Base-by-base conservation (phyloP, 345 rosid genomes). In the Boechera stricta region DNA sequence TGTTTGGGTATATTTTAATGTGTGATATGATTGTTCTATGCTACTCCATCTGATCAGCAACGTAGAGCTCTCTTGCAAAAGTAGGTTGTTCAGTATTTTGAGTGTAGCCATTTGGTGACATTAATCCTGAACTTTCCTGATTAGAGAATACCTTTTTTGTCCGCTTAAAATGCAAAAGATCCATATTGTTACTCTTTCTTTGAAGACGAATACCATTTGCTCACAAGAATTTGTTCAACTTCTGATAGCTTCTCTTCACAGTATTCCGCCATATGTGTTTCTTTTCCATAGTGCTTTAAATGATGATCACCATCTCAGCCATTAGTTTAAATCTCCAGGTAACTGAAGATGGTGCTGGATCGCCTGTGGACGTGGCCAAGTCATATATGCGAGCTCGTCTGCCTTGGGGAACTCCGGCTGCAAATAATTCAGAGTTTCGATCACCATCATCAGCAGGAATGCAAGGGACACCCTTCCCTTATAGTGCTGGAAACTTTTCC, bases 301-400 rank as follows among this genome's bases (percentile, higher is more conserved):
- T 16, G n/a, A 64, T 26, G 70, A 39, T 31, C 72, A 38, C 68
- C 55, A 47, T 56, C 77, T 77, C 54, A 52, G 51, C 41, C 41
- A 5, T 41, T 72, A 26, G 35, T 60, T 67, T 73, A 44, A 79
- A 32, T 67, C 65, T 67, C 53, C 18, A 80, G 99, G 83, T 73
- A 24, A 64, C 69, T 51, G 89, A 83, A 76, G 88, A 76, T 68
- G 91, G 88, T 73, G 77, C 41, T 18, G 90, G 91, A 32, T 92
- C 97, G 48, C 98, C 98, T 10, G 94, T 84, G 57, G 90, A 89
- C 61, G 36, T 90, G 83, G 98, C 97, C 79, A 92, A 83, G 86
- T 86, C 90, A 32, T 94, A 81, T 77, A 94, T 92, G 98, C 87
- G 38, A 78, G 80, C 80, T 42, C 86, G 90, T 67, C 87, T 87